Conservation (phyloP, 2,329 filamentous ascomycete genomes). For the Rutstroemia sydowiana region DNA sequence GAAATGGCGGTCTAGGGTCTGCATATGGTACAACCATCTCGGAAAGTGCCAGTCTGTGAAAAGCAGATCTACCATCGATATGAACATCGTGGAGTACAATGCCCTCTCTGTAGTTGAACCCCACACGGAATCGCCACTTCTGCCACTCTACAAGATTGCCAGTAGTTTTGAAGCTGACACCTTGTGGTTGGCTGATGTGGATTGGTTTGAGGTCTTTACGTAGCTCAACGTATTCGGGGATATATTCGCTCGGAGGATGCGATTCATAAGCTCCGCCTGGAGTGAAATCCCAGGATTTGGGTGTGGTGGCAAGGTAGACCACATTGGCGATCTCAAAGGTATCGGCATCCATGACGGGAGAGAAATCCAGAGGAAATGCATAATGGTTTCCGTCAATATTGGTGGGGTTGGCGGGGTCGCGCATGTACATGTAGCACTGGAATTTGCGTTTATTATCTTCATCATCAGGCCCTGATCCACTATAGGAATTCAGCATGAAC, state of each 20-base stretch:
- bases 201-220: conserved; percentile 32
- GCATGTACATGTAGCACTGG: no score
- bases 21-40: conserved; percentile 61
- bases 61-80: conserved; percentile 48
- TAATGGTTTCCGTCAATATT: conserved; percentile 27
- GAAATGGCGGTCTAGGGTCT: conserved; percentile 54
- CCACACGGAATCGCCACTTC: conserved; percentile 56
- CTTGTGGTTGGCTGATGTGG: conserved; percentile 56
- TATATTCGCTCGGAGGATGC: no score
- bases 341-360: conserved; percentile 41
- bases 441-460: no score
- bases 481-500: no score
- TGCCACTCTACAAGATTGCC: conserved; percentile 36
- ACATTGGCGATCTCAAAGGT: conserved; percentile 41
- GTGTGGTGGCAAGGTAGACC: conserved; percentile 36
- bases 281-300: conserved; percentile 28
- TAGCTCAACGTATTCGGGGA: no score
- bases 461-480: no score
- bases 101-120: conserved; percentile 54
- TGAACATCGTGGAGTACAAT: conserved; percentile 53
- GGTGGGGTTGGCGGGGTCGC: conserved; percentile 9
- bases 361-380: conserved; percentile 40
- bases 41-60: conserved; percentile 50
- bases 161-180: conserved; percentile 48
- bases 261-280: no score